Conservation (phyloP, 1,139 yeast genomes). For the Yamadazyma oceani region DNA sequence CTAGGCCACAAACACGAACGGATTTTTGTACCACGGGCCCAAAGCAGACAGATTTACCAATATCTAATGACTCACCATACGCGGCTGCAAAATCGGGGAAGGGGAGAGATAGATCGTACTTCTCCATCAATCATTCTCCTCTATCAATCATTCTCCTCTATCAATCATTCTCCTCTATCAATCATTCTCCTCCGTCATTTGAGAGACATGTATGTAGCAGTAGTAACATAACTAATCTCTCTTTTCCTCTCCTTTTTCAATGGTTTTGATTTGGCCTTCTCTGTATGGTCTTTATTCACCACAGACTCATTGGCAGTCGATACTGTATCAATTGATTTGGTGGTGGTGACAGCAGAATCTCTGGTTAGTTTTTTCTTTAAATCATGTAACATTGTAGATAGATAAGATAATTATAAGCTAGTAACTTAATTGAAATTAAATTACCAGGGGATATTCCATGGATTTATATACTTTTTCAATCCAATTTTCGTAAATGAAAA, state of each 20-base stretch:
- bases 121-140: too few species aligned
- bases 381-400: neutral
- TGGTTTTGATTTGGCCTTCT: neutral
- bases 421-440: neutral
- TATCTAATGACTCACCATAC: too few species aligned
- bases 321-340: constrained; percentile 8
- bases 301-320: constrained; percentile 1
- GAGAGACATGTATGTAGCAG: constrained; percentile 5
- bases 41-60: too few species aligned
- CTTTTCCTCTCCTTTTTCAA: neutral
- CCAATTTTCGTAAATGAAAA: too few species aligned
- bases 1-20: too few species aligned
- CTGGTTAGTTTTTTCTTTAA: constrained; percentile 7
- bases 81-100: too few species aligned
- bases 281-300: neutral
- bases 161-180: too few species aligned
- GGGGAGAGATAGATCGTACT: too few species aligned
- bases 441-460: neutral
- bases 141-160: too few species aligned
- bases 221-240: constrained; percentile 3
- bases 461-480: neutral
- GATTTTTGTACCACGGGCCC: too few species aligned
- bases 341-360: constrained; percentile 7
- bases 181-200: constrained; percentile 2
- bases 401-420: neutral